phyloP scores from a whole-genome alignment of 176 grass and related monocot genomes.

The Paspalum notatum region DNA sequence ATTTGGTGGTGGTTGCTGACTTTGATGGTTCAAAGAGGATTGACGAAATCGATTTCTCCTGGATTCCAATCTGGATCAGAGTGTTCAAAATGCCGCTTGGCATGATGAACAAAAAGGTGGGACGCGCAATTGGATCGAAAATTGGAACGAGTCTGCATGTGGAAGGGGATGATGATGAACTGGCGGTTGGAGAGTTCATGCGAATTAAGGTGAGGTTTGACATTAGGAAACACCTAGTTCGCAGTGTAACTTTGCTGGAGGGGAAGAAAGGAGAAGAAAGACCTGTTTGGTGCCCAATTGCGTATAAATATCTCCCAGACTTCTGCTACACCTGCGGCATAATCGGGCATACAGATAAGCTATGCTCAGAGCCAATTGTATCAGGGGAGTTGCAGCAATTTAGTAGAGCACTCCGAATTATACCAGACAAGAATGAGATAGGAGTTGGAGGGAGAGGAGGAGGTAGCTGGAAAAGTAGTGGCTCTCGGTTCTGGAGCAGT shows the following conservation, averaged over 20 bases:
- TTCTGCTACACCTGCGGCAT: too few relatives aligned
- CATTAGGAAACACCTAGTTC: neutral
- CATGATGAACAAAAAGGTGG: neutral
- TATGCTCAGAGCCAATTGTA: too few relatives aligned
- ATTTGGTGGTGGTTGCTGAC: neutral
- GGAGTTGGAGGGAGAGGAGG: too few relatives aligned
- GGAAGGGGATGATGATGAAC: neutral
- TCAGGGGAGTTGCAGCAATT: too few relatives aligned
- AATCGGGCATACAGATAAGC: too few relatives aligned
- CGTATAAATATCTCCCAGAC: neutral
- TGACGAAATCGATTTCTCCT: neutral
- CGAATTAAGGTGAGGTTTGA: neutral
- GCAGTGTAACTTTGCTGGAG: neutral
- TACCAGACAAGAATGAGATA: too few relatives aligned
- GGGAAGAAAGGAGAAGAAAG: neutral
- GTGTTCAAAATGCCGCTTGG: accelerated
- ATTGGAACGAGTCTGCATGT: neutral
- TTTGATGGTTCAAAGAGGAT: neutral
- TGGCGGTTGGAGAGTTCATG: neutral
- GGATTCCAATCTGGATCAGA: neutral
- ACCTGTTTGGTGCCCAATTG: neutral
- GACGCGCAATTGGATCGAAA: neutral
- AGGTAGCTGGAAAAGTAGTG: too few relatives aligned
- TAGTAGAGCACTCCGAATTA: too few relatives aligned
- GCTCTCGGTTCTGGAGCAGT: too few relatives aligned